Base-by-base conservation (phyloP, 306 rosid genomes). In the Quercus alba region DNA sequence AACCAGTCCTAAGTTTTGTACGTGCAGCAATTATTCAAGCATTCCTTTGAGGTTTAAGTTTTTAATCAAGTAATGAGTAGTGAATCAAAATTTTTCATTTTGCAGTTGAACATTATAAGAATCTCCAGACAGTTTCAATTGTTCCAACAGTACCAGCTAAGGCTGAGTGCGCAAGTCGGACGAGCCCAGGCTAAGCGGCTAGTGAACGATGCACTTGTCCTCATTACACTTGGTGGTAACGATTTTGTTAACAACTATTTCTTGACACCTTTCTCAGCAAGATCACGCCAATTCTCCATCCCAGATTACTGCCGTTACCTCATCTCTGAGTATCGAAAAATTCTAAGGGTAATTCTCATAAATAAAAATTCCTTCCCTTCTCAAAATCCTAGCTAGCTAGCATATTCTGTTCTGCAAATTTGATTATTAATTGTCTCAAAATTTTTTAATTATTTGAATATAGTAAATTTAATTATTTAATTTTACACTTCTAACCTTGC, bases 161-260 rank as follows among this genome's bases (percentile, higher is more conserved):
- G 94, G 70, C 57, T 89, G 44, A 84, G 86, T 49, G 77, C 80
- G 6, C 56, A 74, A 5, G 84, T 88, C 13, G 94, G 97, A 2
- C 86, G 26, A 54, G 83, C 23, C 4, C 21, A 61, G 44, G 82
- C 92, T 9, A 3, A 21, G 49, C 26, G 72, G 75, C 80, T 88
- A 0, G 91, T 89, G 67, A 82, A 85, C 1, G 81, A 63, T 5
- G 89, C 89, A 0, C 77, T 88, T 5, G 83, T 85, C 41, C 84
- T 89, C 25, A 84, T 91, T 11, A 89, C 97, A 2, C 64, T 91
- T 0, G 94, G 97, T 3, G 92, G 97, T 10, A 91, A 91, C 61
- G 92, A 91, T 79, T 89, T 82, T 14, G 91, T 91, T 21, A 91
- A 91, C 85, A 91, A 89, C 81, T 91, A 89, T 51, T 91, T 89